Base-by-base conservation (phyloP, 208 protist species). In the Acanthamoeba culbertsoni region DNA sequence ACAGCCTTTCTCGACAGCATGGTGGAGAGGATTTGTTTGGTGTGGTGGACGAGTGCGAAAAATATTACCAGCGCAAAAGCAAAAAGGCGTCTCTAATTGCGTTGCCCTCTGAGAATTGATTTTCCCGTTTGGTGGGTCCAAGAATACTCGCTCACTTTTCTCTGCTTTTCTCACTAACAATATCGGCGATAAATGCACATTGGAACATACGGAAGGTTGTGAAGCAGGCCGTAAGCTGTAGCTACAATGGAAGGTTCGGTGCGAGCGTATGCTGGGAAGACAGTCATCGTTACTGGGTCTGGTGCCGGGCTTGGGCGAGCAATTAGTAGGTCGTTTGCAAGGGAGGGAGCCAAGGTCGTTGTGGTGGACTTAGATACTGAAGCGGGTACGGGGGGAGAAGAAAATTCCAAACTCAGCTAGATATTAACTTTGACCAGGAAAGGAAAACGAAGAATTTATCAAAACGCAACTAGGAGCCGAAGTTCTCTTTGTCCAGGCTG, bases 391-490 rank as follows among this genome's bases (percentile, higher is more conserved):
- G 7, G 31, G 4, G 23, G 23, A 3, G 65, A 14, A 18, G 23
- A 16, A 28, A 40, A 16, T 86, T 23, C 42, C 42, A n/a, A 75
- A 0, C 45, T 40, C 10, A 31, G 8, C 2, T 0, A 14, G 45
- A 31, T 26, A n/a, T 84, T 16, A 84, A n/a, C 48, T 26, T 18
- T 35, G 23, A 4, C 26, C 77, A 86, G 77, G 77, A 6, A 23
- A 31, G n/a, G 77, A 86, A 31, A 86, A 86, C 43, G 77, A 86
- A 42, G 6, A 12, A 7, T 86, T 46, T n/a, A 86, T 86, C 77
- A 86, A 62, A 45, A 45, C 48, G 77, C 77, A 86, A 18, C 18
- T 86, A 7, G 77, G 77, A 59, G 77, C 48, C 51, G 16, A 12
- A 2, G 84, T 71, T 0, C 57, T 73, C 53, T 91, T 91, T 71